Base-by-base conservation (phyloP, 176 grass and related monocot genomes). In the Dactylis glomerata region DNA sequence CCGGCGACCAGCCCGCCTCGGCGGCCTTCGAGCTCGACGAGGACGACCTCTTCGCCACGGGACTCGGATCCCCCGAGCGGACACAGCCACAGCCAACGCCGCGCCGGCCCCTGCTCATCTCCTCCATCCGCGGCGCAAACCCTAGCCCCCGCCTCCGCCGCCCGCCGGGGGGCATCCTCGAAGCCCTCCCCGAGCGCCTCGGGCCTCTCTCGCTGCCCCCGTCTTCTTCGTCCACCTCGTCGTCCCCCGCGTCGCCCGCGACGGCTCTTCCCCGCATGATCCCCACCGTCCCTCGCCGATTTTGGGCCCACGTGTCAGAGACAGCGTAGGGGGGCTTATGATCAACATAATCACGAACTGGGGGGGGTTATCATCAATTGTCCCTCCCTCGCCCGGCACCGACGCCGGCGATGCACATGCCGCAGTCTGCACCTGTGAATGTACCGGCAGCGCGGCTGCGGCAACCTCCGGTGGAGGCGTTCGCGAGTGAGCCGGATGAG, bases 341-440 rank as follows among this genome's bases (percentile, higher is more conserved):
- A n/a, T n/a, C n/a, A n/a, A n/a, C n/a, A n/a, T n/a, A n/a, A n/a
- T n/a, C n/a, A n/a, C n/a, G n/a, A n/a, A n/a, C n/a, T n/a, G n/a
- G n/a, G n/a, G n/a, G n/a, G n/a, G n/a, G n/a, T n/a, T n/a, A n/a
- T n/a, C n/a, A n/a, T n/a, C n/a, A n/a, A n/a, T n/a, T n/a, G n/a
- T n/a, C 86, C 51, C 50, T 90, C 3, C 92, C 94, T 33, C 91
- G 91, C 24, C 80, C 90, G 57, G 75, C 50, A 31, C 83, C 87
- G 5, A 44, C 77, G 24, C 84, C 80, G 8, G 76, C 22, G 3
- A 86, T 72, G 28, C 62, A 83, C 11, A 24, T 90, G 27, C 84
- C 92, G 38, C 88, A 94, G 47, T 94, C 92, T 8, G 86, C 90
- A 45, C 94, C 94, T 75, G 90, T 97, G 79, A 92, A 97, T 74